Conservation (phyloP, 176 grass and related monocot genomes). For the bread wheat (Triticum aestivum) region IWGSC_CS_RefSeq_v2.1 NC_057797.1:730231702-730232201, state of each 20-base stretch:
- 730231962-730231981: not conserved
- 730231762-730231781: not conserved
- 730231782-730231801: constrained; percentile 18
- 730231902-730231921: not conserved
- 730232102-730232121: too few relatives aligned
- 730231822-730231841: not conserved
- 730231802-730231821: not conserved
- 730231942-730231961: too few relatives aligned
- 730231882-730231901: constrained; percentile 11
- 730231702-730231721: not conserved
- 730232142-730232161: too few relatives aligned
- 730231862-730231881: constrained; percentile 24
- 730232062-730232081: not conserved
- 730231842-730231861: not conserved
- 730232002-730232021: not conserved
- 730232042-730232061: not conserved
- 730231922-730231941: too few relatives aligned
- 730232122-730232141: too few relatives aligned
- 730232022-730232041: too few relatives aligned
- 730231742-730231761: not conserved
- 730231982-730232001: not conserved
- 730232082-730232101: not conserved
- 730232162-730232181: too few relatives aligned
- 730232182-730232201: too few relatives aligned
- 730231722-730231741: too few relatives aligned